phyloP scores from a whole-genome alignment of 139 green algal species.

The Chlamydomonas sphaeroides region DNA sequence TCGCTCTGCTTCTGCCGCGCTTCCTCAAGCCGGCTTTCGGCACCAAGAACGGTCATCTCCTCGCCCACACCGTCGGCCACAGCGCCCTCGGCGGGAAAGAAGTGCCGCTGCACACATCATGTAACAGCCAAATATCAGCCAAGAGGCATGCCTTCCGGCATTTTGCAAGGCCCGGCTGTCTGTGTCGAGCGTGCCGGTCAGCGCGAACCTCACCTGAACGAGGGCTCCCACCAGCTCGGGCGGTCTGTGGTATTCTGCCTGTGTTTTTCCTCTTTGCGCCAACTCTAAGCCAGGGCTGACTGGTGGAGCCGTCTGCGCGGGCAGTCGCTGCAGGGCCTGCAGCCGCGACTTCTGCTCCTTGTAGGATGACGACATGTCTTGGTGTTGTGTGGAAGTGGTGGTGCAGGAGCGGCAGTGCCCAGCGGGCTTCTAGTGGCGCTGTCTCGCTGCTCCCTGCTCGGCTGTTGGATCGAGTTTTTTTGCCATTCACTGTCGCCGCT shows the following conservation, averaged over 20 bases:
- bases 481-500: too few species aligned
- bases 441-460: too few species aligned
- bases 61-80: conserved; percentile 15
- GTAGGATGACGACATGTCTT: too few species aligned
- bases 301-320: neutral
- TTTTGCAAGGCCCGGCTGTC: too few species aligned
- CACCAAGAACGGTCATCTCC: neutral
- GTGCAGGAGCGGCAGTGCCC: too few species aligned
- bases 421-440: too few species aligned
- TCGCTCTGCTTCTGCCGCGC: neutral
- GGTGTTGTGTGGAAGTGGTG: too few species aligned
- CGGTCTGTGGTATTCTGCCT: conserved; percentile 18
- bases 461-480: too few species aligned
- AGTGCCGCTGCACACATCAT: conserved; percentile 9
- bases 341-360: neutral
- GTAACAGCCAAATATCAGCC: too few species aligned
- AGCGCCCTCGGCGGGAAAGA: conserved; percentile 20
- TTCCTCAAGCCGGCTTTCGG: too few species aligned
- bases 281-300: neutral
- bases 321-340: neutral
- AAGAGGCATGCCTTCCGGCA: too few species aligned
- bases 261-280: neutral
- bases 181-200: neutral
- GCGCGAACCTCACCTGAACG: conserved; percentile 19
- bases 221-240: neutral